phyloP scores from a whole-genome alignment of 1,284 basidiomycete species.

The Acaromyces ingoldii region DNA sequence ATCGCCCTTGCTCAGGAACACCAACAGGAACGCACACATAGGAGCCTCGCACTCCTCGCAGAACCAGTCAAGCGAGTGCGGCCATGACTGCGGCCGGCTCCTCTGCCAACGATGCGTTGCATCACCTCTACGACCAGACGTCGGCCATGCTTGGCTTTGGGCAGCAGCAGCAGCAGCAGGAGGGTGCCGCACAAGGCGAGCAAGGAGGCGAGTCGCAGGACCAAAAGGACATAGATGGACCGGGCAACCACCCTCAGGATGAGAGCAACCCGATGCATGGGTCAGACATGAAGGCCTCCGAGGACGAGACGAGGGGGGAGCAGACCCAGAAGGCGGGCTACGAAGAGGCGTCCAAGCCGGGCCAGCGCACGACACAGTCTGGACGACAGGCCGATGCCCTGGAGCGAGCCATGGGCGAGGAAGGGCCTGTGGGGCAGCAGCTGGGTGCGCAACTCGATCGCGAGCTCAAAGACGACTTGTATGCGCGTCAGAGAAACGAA shows the following conservation, averaged over 20 bases:
- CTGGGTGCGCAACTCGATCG: neutral
- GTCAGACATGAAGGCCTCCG: too few relatives aligned
- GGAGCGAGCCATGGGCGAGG: conserved; percentile 3
- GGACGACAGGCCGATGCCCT: neutral
- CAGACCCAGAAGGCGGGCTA: neutral
- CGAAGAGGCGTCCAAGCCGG: neutral
- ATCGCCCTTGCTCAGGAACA: too few relatives aligned
- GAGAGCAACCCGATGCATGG: neutral
- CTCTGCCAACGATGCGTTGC: conserved; percentile 5
- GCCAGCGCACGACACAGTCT: neutral
- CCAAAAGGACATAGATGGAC: neutral
- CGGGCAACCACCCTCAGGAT: conserved; percentile 5
- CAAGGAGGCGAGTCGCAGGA: conserved; percentile 1
- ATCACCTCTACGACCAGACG: conserved; percentile 7
- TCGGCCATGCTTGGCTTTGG: neutral
- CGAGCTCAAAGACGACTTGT: neutral
- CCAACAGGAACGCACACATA: too few relatives aligned
- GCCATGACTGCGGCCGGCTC: conserved; percentile 11
- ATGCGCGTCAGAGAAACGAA: neutral
- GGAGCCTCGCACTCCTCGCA: too few relatives aligned
- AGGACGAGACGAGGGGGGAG: conserved; percentile 4
- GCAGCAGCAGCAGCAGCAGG: neutral
- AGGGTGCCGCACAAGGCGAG: neutral
- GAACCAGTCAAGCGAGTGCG: too few relatives aligned
- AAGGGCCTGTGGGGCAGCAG: neutral